Base-by-base conservation (phyloP, 371 early-diverging fungal genomes). In the Mucor racemosus region DNA sequence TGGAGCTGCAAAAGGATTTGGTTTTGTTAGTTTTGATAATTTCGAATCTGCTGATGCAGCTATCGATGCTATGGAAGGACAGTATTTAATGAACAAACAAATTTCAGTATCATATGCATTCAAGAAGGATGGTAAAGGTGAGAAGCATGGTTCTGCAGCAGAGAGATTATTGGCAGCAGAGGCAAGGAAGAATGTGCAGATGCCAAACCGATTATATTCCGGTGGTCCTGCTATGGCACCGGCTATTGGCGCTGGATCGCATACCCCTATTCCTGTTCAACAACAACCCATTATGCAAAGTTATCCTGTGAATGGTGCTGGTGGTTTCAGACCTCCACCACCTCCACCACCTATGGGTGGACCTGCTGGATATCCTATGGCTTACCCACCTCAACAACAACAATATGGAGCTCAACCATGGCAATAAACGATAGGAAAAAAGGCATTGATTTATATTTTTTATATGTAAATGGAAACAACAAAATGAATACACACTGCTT, bases 71-170 rank as follows among this genome's bases (percentile, higher is more conserved):
- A 97, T 99, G 99, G 93, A 99, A 72, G 95, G 96, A 9, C 98
- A 99, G 78, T 97, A 90, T 78, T 76, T 99, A 76, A 92, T 90
- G 80, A 95, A 96, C 76, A 95, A 95, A 70, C 91, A 93, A 38
- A 91, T 99, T 67, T 86, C 88, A 19, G 97, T 98, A 11, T 84
- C 87, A 13, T 99, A 96, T 79, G 98, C 99, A 1, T 94, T 95
- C 74, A 99, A 98, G 80, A 98, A 99, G 82, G 99, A 99, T 69
- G 97, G 97, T 35, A 94, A 95, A 79, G 99, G 99, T 14, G 99
- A 98, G 75, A 80, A 96, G 21, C 99, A 99, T 74, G 99, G 99
- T 55, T 92, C 95, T 36, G 96, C 96, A 2, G 98, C 99, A 82
- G 99, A 99, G 77, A 90, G 99, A 65, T 75, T 98, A 58, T 84